A percentile compares a stretch with the other conserved stretches of the same genome.
Conservation (phyloP, 805 yeast species). For the Spathaspora hagerdaliae region DNA sequence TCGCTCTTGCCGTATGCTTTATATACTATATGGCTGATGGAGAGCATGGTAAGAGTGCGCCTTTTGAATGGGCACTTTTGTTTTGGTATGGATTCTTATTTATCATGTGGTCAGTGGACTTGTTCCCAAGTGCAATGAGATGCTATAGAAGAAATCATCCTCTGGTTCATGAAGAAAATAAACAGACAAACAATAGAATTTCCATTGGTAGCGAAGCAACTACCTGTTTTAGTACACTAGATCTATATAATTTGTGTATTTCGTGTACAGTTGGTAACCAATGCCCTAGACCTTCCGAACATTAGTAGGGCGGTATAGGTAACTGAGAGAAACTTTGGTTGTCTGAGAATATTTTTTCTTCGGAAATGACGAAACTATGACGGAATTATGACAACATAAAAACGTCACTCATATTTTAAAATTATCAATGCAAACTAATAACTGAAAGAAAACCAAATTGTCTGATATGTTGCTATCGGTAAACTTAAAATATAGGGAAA, state of each 20-base stretch:
- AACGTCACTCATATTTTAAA: too few relatives aligned
- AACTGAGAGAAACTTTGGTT: too few relatives aligned
- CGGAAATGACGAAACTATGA: too few relatives aligned
- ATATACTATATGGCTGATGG: constrained; percentile 32
- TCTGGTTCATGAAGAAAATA: background rate
- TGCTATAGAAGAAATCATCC: constrained; percentile 15
- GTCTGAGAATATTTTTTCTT: too few relatives aligned
- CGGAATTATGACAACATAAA: too few relatives aligned
- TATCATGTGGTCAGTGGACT: constrained; percentile 61
- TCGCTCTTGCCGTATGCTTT: constrained; percentile 68
- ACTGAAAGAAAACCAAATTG: too few relatives aligned
- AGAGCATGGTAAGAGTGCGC: constrained; percentile 47
- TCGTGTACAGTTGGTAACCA: background rate
- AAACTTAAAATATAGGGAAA: too few relatives aligned
- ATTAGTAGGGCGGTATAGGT: constrained; percentile 27
- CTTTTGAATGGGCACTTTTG: constrained; percentile 84
- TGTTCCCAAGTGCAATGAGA: constrained; percentile 55
- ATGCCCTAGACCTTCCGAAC: too few relatives aligned
- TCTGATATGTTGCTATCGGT: too few relatives aligned
- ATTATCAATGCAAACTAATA: too few relatives aligned
- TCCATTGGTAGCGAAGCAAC: background rate
- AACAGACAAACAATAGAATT: background rate
- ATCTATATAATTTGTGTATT: background rate
- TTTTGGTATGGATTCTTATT: constrained; percentile 77
- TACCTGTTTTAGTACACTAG: background rate